phyloP scores from a whole-genome alignment of 2,329 filamentous ascomycete species.

The Clarireedia paspali region DNA sequence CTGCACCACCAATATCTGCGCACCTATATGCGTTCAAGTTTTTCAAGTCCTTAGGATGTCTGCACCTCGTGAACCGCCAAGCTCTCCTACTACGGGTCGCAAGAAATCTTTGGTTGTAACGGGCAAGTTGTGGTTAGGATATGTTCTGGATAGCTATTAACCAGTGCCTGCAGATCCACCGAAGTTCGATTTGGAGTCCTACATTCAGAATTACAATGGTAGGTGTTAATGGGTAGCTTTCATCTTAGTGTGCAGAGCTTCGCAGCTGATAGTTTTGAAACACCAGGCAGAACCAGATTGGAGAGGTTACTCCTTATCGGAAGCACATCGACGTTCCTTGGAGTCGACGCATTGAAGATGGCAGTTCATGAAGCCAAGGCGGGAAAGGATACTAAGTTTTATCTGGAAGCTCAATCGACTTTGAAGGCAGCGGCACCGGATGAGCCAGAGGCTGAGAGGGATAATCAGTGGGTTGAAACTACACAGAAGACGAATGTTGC shows the following conservation, averaged over 20 bases:
- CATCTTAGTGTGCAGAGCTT: neutral
- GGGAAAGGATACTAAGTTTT: slow-evolving; percentile 65
- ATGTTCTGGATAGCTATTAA: slow-evolving; percentile 4
- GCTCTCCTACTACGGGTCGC: slow-evolving; percentile 8
- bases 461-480: slow-evolving; percentile 67
- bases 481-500: slow-evolving; percentile 58
- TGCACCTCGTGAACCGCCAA: neutral
- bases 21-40: neutral
- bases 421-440: slow-evolving; percentile 56
- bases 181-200: slow-evolving; percentile 86
- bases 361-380: slow-evolving; percentile 70
- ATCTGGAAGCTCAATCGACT: slow-evolving; percentile 59
- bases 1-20: too few relatives aligned
- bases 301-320: slow-evolving; percentile 79
- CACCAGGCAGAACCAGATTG: slow-evolving; percentile 71
- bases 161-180: slow-evolving; percentile 39
- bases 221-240: slow-evolving; percentile 20
- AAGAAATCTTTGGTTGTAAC: slow-evolving; percentile 18
- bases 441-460: slow-evolving; percentile 59
- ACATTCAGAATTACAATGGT: slow-evolving; percentile 86
- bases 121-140: slow-evolving; percentile 9
- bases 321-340: slow-evolving; percentile 65
- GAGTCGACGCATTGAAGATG: slow-evolving; percentile 70
- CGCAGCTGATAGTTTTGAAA: slow-evolving; percentile 1
- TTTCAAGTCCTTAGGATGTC: neutral